Conservation (phyloP, 495 filamentous ascomycete genomes). For the Penicillium macrosclerotiorum region DNA sequence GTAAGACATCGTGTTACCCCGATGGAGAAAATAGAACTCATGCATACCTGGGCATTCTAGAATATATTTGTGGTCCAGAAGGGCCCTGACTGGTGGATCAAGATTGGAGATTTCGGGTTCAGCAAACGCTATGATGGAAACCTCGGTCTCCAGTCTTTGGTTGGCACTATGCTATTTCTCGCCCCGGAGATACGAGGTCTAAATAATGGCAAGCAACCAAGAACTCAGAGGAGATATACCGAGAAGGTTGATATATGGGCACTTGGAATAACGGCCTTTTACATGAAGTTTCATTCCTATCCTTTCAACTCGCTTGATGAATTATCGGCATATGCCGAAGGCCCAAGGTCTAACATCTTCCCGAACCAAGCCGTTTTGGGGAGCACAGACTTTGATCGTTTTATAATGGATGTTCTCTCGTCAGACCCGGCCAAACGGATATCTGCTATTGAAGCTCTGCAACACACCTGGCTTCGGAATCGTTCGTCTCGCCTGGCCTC, state of each 20-base stretch:
- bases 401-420: no score
- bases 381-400: no score
- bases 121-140: constrained; percentile 12
- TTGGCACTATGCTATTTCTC: not conserved
- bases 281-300: not conserved
- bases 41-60: not conserved
- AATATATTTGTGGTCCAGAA: constrained; percentile 11
- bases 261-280: constrained; percentile 1
- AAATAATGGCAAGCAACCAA: not conserved
- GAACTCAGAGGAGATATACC: not conserved
- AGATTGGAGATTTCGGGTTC: constrained; percentile 31
- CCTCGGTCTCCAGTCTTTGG: not conserved
- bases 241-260: constrained; percentile 10
- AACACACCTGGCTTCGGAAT: no score
- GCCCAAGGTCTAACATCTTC: no score
- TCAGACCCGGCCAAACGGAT: no score
- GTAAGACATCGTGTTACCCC: constrained; percentile 12
- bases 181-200: constrained; percentile 3
- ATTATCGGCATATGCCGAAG: no score
- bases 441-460: no score
- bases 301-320: no score
- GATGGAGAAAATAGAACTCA: not conserved
- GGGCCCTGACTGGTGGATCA: constrained; percentile 30
- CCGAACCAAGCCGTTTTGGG: no score
- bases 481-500: no score